Evolutionary conservation across 441 rosid species (phyloP).

Genomic region (Flueggea neowawraea): DNA sequence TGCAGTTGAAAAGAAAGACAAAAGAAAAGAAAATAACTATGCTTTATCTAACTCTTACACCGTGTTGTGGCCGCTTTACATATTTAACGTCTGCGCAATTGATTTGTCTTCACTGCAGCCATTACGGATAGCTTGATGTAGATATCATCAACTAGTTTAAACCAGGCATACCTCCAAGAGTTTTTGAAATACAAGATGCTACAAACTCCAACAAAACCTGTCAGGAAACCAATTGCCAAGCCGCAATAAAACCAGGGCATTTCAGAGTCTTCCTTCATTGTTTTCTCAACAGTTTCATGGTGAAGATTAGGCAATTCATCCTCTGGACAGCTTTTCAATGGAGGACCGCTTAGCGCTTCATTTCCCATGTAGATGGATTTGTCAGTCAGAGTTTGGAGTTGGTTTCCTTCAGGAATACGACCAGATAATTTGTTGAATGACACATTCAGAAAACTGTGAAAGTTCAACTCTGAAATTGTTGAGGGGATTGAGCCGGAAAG

Average conservation of each 20-base stretch:
- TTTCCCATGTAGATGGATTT: conserved; percentile 28
- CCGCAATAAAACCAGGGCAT: neutral
- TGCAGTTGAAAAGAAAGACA: too few relatives aligned
- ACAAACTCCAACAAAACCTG: conserved; percentile 5
- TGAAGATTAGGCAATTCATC: neutral
- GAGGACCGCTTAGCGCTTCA: conserved; percentile 26
- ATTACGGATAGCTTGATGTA: neutral
- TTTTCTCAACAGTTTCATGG: neutral
- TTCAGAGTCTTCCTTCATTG: neutral
- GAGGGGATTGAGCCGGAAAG: conserved; percentile 22
- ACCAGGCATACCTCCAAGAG: conserved; percentile 5
- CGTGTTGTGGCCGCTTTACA: too few relatives aligned
- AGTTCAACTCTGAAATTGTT: conserved; percentile 5
- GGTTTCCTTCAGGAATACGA: conserved; percentile 21
- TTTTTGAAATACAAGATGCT: neutral
- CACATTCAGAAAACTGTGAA: conserved; percentile 24
- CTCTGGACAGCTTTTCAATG: conserved; percentile 10
- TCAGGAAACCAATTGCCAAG: neutral
- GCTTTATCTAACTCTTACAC: too few relatives aligned
- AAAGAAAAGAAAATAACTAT: too few relatives aligned
- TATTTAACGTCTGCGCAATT: neutral
- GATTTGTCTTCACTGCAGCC: neutral
- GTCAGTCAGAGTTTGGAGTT: conserved; percentile 21
- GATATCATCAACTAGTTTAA: neutral
- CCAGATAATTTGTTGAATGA: conserved; percentile 30